phyloP scores from a whole-genome alignment of 2,329 filamentous ascomycete genomes.

The Rutstroemia sp. region DNA sequence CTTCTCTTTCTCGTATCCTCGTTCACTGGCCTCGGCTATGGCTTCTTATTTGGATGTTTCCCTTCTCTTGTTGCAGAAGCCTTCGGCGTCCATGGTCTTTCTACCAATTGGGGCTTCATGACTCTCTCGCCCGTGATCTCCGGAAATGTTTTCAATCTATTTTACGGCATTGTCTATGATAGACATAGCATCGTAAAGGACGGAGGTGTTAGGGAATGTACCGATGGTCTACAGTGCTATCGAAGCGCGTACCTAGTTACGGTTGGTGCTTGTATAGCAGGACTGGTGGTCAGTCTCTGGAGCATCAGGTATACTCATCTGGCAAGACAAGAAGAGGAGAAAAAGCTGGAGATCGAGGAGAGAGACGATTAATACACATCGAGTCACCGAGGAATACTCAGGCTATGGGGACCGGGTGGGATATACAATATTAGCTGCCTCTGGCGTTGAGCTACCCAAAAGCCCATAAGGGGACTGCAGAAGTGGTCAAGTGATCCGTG shows the following conservation, averaged over 20 bases:
- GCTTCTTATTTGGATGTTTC: slow-evolving; percentile 88
- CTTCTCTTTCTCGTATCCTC: slow-evolving; percentile 71
- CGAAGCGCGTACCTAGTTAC: slow-evolving; percentile 74
- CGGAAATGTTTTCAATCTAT: slow-evolving; percentile 86
- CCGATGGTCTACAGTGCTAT: slow-evolving; percentile 75
- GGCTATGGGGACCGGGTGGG: too few relatives aligned
- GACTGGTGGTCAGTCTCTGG: slow-evolving; percentile 62
- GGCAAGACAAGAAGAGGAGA: slow-evolving; percentile 18
- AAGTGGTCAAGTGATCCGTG: too few relatives aligned
- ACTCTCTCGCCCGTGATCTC: slow-evolving; percentile 81
- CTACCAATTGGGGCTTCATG: slow-evolving; percentile 95
- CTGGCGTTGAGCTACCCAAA: too few relatives aligned
- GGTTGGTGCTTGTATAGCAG: slow-evolving; percentile 60
- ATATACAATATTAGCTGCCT: too few relatives aligned
- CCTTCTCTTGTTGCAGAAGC: slow-evolving; percentile 83
- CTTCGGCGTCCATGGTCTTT: slow-evolving; percentile 83
- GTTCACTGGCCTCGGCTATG: slow-evolving; percentile 83
- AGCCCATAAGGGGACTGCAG: too few relatives aligned
- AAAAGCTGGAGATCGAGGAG: slow-evolving; percentile 13
- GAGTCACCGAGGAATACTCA: too few relatives aligned
- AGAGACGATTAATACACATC: slow-evolving; percentile 5
- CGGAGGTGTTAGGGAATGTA: slow-evolving; percentile 66
- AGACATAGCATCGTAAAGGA: slow-evolving; percentile 62
- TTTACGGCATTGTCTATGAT: slow-evolving; percentile 83
- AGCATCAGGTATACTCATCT: slow-evolving; percentile 42